phyloP scores from a whole-genome alignment of 2,329 filamentous ascomycete genomes.

The Rugonectria rugulosa region DNA sequence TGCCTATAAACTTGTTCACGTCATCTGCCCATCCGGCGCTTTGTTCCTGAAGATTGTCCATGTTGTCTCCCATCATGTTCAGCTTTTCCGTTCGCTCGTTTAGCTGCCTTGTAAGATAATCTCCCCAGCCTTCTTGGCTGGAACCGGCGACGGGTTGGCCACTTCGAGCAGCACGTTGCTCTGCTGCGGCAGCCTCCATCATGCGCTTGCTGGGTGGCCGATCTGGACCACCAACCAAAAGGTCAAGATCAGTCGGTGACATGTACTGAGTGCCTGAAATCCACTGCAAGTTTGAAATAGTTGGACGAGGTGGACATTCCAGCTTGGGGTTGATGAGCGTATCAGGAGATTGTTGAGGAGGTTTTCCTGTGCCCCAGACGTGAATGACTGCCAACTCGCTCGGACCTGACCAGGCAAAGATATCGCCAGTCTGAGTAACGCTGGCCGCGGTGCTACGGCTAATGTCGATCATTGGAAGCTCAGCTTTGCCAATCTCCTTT shows the following conservation, averaged over 20 bases:
- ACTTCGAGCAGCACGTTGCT: conserved; percentile 67
- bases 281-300: conserved; percentile 96
- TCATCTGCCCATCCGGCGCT: conserved; percentile 87
- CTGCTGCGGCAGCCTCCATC: conserved; percentile 79
- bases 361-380: conserved; percentile 79
- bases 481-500: conserved; percentile 78
- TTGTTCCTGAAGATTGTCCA: conserved; percentile 82
- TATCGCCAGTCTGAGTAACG: conserved; percentile 79
- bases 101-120: conserved; percentile 86
- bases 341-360: conserved; percentile 71
- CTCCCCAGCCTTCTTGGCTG: conserved; percentile 70
- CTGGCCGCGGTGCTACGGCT: conserved; percentile 73
- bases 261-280: conserved; percentile 94
- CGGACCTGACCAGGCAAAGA: conserved; percentile 88
- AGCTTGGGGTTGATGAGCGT: conserved; percentile 80
- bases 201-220: conserved; percentile 89
- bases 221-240: conserved; percentile 88
- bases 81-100: conserved; percentile 92
- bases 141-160: conserved; percentile 39
- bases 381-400: conserved; percentile 85
- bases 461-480: conserved; percentile 75
- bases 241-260: conserved; percentile 84
- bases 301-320: conserved; percentile 79
- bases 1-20: conserved; percentile 83
- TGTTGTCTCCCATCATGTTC: conserved; percentile 80